A percentile compares a stretch with the other conserved stretches of the same genome.
Conservation (phyloP, 169 alveolate species). For the Plasmodium inui region DNA sequence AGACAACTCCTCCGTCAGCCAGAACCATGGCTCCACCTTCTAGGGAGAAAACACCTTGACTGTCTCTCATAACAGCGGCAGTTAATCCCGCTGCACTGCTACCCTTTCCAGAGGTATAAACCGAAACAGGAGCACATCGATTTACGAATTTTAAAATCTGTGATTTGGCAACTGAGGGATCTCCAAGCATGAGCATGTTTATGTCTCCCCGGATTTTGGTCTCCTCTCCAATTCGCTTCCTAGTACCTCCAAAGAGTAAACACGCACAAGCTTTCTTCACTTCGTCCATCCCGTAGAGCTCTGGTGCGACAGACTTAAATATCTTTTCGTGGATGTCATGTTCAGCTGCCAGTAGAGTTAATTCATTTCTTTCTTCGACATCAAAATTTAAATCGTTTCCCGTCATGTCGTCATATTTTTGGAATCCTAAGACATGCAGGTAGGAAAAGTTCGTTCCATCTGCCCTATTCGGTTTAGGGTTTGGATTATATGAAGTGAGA, state of each 20-base stretch:
- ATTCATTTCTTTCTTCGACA: slow-evolving; percentile 85
- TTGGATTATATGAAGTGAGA: slow-evolving; percentile 82
- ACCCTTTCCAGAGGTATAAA: slow-evolving; percentile 99
- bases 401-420: slow-evolving; percentile 73
- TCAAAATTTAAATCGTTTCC: slow-evolving; percentile 80
- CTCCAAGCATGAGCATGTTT: slow-evolving; percentile 96
- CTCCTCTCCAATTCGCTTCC: slow-evolving; percentile 96
- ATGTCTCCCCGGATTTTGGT: slow-evolving; percentile 98
- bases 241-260: slow-evolving; percentile 98
- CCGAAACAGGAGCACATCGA: slow-evolving; percentile 98
- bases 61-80: slow-evolving; percentile 97
- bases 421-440: slow-evolving; percentile 88
- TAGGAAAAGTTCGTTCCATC: slow-evolving; percentile 81
- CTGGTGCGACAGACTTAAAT: slow-evolving; percentile 96
- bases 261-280: slow-evolving; percentile 99
- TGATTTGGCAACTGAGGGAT: slow-evolving; percentile 99
- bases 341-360: slow-evolving; percentile 88
- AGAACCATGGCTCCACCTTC: slow-evolving; percentile 99
- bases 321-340: slow-evolving; percentile 94
- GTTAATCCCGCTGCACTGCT: slow-evolving; percentile 99
- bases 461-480: slow-evolving; percentile 68
- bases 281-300: slow-evolving; percentile 96
- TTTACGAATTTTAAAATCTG: slow-evolving; percentile 97
- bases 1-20: slow-evolving; percentile 99
- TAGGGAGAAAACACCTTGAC: slow-evolving; percentile 92